Evolutionary conservation across 202 grass and related monocot genomes (phyloP).

Genomic region (Eragrostis tef): DNA sequence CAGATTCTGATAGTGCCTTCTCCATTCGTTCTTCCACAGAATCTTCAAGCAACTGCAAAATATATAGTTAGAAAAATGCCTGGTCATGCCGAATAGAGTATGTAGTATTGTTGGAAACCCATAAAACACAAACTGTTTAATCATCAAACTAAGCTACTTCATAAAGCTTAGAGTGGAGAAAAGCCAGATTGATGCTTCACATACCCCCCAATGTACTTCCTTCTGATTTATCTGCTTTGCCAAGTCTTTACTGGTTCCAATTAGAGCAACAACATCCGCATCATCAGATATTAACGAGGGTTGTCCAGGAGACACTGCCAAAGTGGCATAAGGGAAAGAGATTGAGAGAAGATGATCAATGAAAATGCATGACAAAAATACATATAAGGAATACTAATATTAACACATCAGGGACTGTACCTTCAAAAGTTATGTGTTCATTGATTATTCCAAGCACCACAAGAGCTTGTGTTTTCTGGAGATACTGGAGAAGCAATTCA

Average conservation of each 20-base stretch:
- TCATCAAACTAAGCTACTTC: slow-evolving; percentile 17
- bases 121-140: slow-evolving; percentile 8
- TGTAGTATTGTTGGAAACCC: slow-evolving; percentile 13
- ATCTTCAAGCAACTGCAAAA: slow-evolving; percentile 92
- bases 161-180: slow-evolving; percentile 36
- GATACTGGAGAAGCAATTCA: slow-evolving; percentile 85
- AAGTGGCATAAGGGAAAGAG: slow-evolving; percentile 38
- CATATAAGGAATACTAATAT: slow-evolving; percentile 2
- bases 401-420: slow-evolving; percentile 42
- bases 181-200: slow-evolving; percentile 37
- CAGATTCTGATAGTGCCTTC: slow-evolving; percentile 77
- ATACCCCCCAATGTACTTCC: slow-evolving; percentile 97
- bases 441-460: slow-evolving; percentile 91
- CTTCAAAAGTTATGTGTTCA: slow-evolving; percentile 93
- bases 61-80: slow-evolving; percentile 2
- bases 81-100: background rate
- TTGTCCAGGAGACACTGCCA: slow-evolving; percentile 77
- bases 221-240: slow-evolving; percentile 98
- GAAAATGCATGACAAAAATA: slow-evolving; percentile 40
- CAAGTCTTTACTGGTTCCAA: slow-evolving; percentile 86
- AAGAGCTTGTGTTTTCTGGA: slow-evolving; percentile 93
- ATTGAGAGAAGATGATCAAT: slow-evolving; percentile 40
- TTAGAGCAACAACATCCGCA: slow-evolving; percentile 72
- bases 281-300: slow-evolving; percentile 84
- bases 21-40: slow-evolving; percentile 88